Base-by-base conservation (phyloP, 2,329 filamentous ascomycete genomes). In the Calonectria pseudoreteaudii region DNA sequence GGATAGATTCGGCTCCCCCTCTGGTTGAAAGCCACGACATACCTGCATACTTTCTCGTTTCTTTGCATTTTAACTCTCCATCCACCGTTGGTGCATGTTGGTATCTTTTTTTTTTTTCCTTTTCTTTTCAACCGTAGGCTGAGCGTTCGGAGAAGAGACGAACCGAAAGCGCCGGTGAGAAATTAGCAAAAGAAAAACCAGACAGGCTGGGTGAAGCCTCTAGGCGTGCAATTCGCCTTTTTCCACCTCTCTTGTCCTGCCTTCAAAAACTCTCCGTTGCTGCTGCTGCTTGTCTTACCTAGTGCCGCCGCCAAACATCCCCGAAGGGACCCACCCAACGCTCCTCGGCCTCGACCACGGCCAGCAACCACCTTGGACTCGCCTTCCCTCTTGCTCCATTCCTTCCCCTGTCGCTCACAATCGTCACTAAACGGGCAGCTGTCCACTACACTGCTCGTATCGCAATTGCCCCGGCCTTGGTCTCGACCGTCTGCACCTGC, bases 21-120 rank as follows among this genome's bases (percentile, higher is more conserved):
- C 85, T 87, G 82, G 86, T 83, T 80, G 83, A 81, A 81, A 86
- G 86, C 87, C 87, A 88, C 87, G 87, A 87, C 86, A 86, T 75
- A 83, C 81, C 70, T 87, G 86, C 86, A 86, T 84, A 78, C 73
- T 58, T 62, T 70, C 28, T 65, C 60, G 64, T 60, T 66, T 66
- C 70, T 67, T 58, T 69, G 66, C 58, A 73, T 53, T 53, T 73
- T 70, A 47, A 28, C 62, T 60, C 44, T 47, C 44, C 60, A 70
- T 41, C 52, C 58, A 60, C 50, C 60, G 41, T 70, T 66, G 44
- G 31, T 62, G 56, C 28, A 49, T 49, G 28, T 28, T 44, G 58
- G 56, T 62, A 49, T 62, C 31, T 49, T 9, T 47, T 30, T 64
- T 47, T 30, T 47, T 47, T 47, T 31, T 23, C 16, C 23, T n/a